phyloP scores from a whole-genome alignment of 2,329 filamentous ascomycete genomes.

The Fusarium caatingaense region DNA sequence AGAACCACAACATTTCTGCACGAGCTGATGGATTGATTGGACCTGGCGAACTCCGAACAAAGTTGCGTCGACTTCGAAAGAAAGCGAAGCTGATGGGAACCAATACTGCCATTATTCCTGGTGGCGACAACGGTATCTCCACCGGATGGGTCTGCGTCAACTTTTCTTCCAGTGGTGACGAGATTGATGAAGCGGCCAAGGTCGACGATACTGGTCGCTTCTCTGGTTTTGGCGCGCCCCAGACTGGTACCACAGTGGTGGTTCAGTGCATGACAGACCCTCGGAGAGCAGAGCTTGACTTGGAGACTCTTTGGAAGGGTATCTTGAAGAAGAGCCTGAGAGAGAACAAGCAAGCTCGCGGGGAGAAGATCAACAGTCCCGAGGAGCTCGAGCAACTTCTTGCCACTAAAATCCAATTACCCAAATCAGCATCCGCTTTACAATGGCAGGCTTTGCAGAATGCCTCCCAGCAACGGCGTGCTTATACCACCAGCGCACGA shows the following conservation, averaged over 20 bases:
- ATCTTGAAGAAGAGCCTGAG: conserved; percentile 53
- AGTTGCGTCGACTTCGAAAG: conserved; percentile 81
- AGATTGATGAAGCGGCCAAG: conserved; percentile 57
- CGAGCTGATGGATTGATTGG: conserved; percentile 90
- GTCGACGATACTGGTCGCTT: conserved; percentile 66
- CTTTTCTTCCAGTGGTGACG: conserved; percentile 75
- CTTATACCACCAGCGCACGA: conserved; percentile 50
- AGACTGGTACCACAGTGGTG: conserved; percentile 64
- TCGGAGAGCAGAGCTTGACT: conserved; percentile 62
- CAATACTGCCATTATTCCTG: conserved; percentile 71
- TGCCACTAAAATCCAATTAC: conserved; percentile 50
- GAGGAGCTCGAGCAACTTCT: conserved; percentile 48
- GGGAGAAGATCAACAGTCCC: conserved; percentile 38
- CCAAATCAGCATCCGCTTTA: conserved; percentile 45
- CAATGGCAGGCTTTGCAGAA: conserved; percentile 53
- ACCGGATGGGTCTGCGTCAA: conserved; percentile 98
- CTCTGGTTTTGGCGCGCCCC: conserved; percentile 77
- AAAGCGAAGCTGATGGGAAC: conserved; percentile 84
- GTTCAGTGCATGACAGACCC: conserved; percentile 69
- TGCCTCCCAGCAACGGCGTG: conserved; percentile 51
- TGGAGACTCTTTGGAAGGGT: conserved; percentile 65
- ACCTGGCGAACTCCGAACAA: conserved; percentile 90
- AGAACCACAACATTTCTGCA: conserved; percentile 76
- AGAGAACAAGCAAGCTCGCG: conserved; percentile 47
- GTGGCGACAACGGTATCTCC: conserved; percentile 84